These are phyloP conservation scores for Tilletiaria anomala DNA, from an alignment of 1,284 basidiomycete genomes.

Conservation along the genomic window DNA sequence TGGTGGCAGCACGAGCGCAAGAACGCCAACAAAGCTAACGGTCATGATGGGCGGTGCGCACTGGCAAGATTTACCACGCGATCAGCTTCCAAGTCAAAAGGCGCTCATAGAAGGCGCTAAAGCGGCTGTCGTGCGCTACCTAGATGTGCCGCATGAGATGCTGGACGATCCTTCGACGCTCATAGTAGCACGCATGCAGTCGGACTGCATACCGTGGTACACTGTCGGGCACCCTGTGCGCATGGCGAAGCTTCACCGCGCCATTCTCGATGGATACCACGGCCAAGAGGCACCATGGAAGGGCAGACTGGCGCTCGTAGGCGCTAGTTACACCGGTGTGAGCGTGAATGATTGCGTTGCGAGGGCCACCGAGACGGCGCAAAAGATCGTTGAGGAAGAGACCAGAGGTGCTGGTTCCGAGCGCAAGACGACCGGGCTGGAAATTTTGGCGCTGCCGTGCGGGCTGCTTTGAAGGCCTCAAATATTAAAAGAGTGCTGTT, in stretches of 20 bases:
- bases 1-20: neutral
- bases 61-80: constrained; percentile 17
- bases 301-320: constrained; percentile 58
- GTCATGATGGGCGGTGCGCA: constrained; percentile 84
- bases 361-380: too few relatives aligned
- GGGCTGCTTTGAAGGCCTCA: too few relatives aligned
- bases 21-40: constrained; percentile 53
- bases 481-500: too few relatives aligned
- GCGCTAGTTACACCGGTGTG: constrained; percentile 74
- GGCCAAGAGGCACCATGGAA: constrained; percentile 43
- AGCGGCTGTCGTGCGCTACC: constrained; percentile 8
- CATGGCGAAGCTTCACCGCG: constrained; percentile 51
- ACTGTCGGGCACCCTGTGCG: constrained; percentile 58
- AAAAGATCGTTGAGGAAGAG: too few relatives aligned
- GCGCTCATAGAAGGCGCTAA: constrained; percentile 32
- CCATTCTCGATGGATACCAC: constrained; percentile 37
- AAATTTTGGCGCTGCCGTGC: too few relatives aligned
- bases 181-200: constrained; percentile 49
- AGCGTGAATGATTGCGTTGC: constrained; percentile 75
- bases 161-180: constrained; percentile 12
- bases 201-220: constrained; percentile 68
- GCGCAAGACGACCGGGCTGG: too few relatives aligned
- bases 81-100: constrained; percentile 17
- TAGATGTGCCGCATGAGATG: constrained; percentile 12
- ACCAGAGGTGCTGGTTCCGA: too few relatives aligned